Base-by-base conservation (phyloP, 345 rosid species). In the Cardamine chenopodiifolia region DNA sequence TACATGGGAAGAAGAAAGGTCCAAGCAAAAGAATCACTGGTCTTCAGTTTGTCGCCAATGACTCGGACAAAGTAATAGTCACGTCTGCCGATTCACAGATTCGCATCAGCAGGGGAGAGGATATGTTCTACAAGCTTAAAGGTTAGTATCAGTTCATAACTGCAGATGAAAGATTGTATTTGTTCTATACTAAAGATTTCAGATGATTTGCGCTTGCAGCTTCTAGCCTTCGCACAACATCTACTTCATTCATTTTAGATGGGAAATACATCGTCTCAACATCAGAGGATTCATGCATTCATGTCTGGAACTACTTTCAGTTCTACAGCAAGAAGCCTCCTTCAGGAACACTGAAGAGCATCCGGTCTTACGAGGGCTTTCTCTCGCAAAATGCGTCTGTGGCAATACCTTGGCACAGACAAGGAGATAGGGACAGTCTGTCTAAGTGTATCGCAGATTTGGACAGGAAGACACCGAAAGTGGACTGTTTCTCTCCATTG, bases 11-110 rank as follows among this genome's bases (percentile, higher is more conserved):
- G 85, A 93, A 87, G 80, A 93, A 88, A 77, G 66, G 85, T 8
- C 57, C 81, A 55, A 81, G 88, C 86, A 87, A 82, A 75, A 88
- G 87, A 80, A 89, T 93, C 68, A 91, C 87, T 44, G 86, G 92
- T 56, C 84, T 93, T 17, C 62, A 73, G 22, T 88, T 79, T 74
- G 81, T 83, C 18, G 90, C 93, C 13, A 72, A 58, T 42, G 90
- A 89, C 44, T 81, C 82, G 1, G 80, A 73, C 42, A 86, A 85
- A 86, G 75, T 91, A 14, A 72, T 91, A 62, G 90, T 89, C 45
- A 85, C 93, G 23, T 84, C 84, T 78, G 96, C 90, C 39, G 93
- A 88, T 84, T 91, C 96, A 39, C 73, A 80, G 11, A 81, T 88
- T 32, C 82, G 85, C 45, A 80, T 91, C 22, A 73, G 86, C 23